Evolutionary conservation across 2,329 filamentous ascomycete genomes (phyloP), one percentile per base, ranked within the genome.

Genomic region (Knoxdaviesia proteae): DNA sequence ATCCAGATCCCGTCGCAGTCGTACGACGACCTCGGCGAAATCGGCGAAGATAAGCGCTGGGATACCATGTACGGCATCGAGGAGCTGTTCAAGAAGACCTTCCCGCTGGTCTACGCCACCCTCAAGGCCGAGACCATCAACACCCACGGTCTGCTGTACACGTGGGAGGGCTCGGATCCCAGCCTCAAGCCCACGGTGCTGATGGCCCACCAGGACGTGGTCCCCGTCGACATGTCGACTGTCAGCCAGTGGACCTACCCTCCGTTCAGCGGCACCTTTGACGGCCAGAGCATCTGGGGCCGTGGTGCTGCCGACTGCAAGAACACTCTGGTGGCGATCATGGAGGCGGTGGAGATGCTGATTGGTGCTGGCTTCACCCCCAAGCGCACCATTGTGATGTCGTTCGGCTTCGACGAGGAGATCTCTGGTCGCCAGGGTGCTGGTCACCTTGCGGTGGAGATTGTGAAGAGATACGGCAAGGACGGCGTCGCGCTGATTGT

Each of bases 331-430:
- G 64, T 76, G 39, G 71, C 63, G 2, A 63, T 71, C 10, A 53
- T 78, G 46, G 67, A 71, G 32, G 63, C 69, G 1, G 51, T 73
- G 6, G 71, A 78, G 49, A 56, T 67, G 5, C 61, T 79, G 4
- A 55, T 77, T 5, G 54, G 60, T 6, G 63, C 62, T 33, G 58
- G 57, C 5, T 78, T 71, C 52, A 47, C 53, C 34, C 74, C 74
- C 2, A 60, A 60, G 41, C 62, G 74, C 6, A 73, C 71, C 0
- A 49, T 79, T 5, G 54, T 78, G 5, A 50, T 78, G 1, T 67
- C 71, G 0, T 74, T 76, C 48, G 74, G 74, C 4, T 77, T 76
- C 44, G 74, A 79, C 49, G 73, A 79, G 53, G 74, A 78, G 53
- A 65, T 67, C 34, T 67, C 63, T 1, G 73, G 70, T 1, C 45